Conservation (phyloP, 2,329 filamentous ascomycete genomes). For the Aureobasidium mangrovei region DNA sequence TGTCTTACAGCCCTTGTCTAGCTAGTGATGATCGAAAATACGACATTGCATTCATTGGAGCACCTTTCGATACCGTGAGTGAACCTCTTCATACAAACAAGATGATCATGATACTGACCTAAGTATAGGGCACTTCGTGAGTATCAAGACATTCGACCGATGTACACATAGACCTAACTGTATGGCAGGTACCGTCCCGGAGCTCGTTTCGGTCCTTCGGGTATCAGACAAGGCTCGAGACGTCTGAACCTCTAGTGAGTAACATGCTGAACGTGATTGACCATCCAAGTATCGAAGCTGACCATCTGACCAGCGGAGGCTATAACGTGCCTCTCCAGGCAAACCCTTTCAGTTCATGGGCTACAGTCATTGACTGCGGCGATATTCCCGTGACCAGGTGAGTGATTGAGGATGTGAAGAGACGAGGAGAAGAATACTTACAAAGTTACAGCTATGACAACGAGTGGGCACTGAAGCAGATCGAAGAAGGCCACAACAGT, state of each 20-base stretch:
- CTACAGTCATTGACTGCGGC: conserved; percentile 72
- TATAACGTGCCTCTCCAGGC: conserved; percentile 76
- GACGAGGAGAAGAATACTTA: no score
- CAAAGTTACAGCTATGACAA: conserved; percentile 60
- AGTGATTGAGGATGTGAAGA: conserved; percentile 25
- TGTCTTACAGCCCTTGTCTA: conserved; percentile 70
- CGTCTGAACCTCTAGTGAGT: conserved; percentile 79
- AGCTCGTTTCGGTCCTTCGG: conserved; percentile 74
- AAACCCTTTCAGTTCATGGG: conserved; percentile 76
- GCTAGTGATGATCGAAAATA: conserved; percentile 61
- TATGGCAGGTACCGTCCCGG: conserved; percentile 57
- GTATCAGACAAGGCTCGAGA: conserved; percentile 78
- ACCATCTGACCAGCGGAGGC: conserved; percentile 55
- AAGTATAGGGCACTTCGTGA: not conserved
- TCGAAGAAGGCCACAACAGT: conserved; percentile 73
- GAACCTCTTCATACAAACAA: no score
- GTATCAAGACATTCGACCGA: no score
- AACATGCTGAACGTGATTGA: conserved; percentile 24
- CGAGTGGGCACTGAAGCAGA: conserved; percentile 69
- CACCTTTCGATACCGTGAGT: conserved; percentile 3
- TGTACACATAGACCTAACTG: no score
- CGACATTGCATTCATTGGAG: conserved; percentile 75
- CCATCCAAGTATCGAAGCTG: conserved; percentile 34
- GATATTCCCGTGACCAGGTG: conserved; percentile 80
- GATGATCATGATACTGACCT: no score